These are phyloP conservation scores for Yamadazyma nakazawae DNA, from an alignment of 805 yeast species.

Conservation along the genomic window DNA sequence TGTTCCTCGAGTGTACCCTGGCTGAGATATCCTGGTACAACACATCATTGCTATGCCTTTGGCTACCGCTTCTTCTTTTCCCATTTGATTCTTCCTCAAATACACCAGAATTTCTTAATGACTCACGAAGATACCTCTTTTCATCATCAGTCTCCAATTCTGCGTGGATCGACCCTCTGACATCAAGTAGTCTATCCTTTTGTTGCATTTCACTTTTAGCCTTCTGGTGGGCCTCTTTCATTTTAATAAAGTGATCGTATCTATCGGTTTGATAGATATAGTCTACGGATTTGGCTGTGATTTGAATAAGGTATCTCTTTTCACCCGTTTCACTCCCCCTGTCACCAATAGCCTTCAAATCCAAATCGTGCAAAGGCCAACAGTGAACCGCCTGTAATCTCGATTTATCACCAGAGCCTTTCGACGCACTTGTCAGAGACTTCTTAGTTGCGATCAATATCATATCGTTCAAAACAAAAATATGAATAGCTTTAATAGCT, in stretches of 20 bases:
- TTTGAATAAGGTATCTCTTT: conserved; percentile 40
- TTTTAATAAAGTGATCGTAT: conserved; percentile 51
- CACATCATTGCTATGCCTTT: conserved; percentile 36
- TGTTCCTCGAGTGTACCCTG: conserved; percentile 57
- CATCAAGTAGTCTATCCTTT: conserved; percentile 26
- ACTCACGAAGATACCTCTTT: conserved; percentile 36
- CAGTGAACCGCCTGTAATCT: conserved; percentile 69
- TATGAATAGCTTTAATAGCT: conserved; percentile 68
- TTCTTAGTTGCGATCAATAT: conserved; percentile 69
- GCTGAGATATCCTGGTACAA: conserved; percentile 57
- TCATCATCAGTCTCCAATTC: conserved; percentile 30
- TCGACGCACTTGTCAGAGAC: conserved; percentile 8
- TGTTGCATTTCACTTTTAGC: conserved; percentile 53
- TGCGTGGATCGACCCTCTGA: conserved; percentile 10
- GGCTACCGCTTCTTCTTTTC: conserved; percentile 23
- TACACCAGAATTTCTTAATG: conserved; percentile 49
- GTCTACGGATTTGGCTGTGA: conserved; percentile 46
- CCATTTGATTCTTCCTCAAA: conserved; percentile 24
- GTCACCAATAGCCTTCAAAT: conserved; percentile 37
- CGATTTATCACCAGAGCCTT: conserved; percentile 25
- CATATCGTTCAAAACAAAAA: conserved; percentile 75
- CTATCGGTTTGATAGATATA: conserved; percentile 62
- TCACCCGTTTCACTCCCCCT: conserved; percentile 23
- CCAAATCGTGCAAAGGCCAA: conserved; percentile 68
- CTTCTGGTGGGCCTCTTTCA: conserved; percentile 53